phyloP scores from a whole-genome alignment of 257 asterid species.

The Solanum virginianum region DNA sequence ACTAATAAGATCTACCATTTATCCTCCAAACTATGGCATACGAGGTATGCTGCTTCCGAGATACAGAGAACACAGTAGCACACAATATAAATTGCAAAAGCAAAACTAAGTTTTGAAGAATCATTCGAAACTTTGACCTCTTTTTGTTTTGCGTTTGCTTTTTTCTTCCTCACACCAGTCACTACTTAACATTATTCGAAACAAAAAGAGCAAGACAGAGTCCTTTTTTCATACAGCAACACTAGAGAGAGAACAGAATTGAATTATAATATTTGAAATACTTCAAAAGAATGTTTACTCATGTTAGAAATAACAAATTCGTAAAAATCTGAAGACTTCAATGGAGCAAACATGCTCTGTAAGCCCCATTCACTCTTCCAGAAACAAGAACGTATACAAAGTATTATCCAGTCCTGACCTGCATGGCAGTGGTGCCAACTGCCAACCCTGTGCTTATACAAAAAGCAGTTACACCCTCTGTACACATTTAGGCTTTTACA shows the following conservation, averaged over 20 bases:
- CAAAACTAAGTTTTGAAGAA: neutral
- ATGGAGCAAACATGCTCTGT: neutral
- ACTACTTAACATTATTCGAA: neutral
- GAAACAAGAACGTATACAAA: neutral
- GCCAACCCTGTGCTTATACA: neutral
- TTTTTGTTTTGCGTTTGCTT: neutral
- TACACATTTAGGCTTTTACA: neutral
- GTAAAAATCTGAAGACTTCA: neutral
- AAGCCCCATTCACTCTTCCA: neutral
- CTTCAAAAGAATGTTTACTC: neutral
- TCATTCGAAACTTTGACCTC: neutral
- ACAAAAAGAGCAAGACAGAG: neutral
- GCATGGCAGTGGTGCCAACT: neutral
- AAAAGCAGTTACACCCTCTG: neutral
- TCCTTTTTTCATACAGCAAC: neutral
- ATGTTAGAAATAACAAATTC: neutral
- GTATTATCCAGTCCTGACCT: neutral
- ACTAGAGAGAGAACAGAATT: neutral
- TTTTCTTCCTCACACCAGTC: neutral
- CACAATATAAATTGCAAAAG: neutral
- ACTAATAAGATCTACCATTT: constrained; percentile 4
- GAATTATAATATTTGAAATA: neutral
- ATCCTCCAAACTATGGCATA: neutral
- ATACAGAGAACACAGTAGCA: neutral
- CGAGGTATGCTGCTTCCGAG: neutral